phyloP scores from a whole-genome alignment of 768 basidiomycete genomes.

The Suillus luteus region DNA sequence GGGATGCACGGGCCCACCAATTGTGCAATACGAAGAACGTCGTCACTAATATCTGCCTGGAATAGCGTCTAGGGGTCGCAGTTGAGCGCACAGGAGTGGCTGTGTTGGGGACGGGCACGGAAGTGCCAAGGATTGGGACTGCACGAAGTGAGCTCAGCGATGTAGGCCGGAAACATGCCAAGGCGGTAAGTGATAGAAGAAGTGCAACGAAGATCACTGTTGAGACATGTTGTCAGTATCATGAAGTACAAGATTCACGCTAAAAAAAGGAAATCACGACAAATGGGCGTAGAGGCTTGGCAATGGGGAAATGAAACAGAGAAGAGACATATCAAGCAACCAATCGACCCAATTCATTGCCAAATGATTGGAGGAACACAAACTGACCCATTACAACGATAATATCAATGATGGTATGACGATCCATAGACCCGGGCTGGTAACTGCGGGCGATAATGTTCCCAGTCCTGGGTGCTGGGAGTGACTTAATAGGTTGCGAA shows the following conservation, averaged over 20 bases:
- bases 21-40: not conserved
- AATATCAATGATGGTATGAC: not conserved
- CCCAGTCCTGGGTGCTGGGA: not conserved
- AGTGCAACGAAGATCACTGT: conserved; percentile 3
- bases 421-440: not conserved
- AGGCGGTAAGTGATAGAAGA: not conserved
- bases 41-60: too few species aligned
- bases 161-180: not conserved
- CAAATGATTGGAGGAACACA: not conserved
- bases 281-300: not conserved
- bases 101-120: not conserved
- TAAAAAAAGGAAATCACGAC: not conserved
- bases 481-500: not conserved
- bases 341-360: not conserved
- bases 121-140: not conserved
- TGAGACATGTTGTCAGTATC: not conserved
- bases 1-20: not conserved
- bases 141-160: not conserved
- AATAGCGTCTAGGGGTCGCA: not conserved
- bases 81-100: not conserved
- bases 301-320: not conserved
- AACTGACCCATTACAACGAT: not conserved
- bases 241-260: not conserved
- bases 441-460: not conserved
- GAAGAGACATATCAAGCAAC: not conserved